A percentile compares a stretch with the other conserved stretches of the same genome.
These are phyloP conservation scores for Fusarium zealandicum DNA, from an alignment of 2,329 filamentous ascomycete genomes.

Conservation along the genomic window DNA sequence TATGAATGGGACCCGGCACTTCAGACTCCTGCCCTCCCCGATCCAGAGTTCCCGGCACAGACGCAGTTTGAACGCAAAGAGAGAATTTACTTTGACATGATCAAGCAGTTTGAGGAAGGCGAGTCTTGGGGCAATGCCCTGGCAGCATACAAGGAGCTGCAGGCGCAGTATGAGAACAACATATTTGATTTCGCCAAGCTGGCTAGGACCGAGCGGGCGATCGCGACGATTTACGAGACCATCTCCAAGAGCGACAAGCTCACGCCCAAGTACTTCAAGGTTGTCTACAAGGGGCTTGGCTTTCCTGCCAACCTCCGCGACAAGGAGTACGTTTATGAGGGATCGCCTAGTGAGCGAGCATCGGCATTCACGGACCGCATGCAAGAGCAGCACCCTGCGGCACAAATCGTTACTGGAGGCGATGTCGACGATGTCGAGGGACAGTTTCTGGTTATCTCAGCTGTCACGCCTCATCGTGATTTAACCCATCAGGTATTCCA, in stretches of 20 bases:
- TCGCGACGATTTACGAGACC: slow-evolving; percentile 89
- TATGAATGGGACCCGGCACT: slow-evolving; percentile 87
- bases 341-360: slow-evolving; percentile 76
- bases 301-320: slow-evolving; percentile 83
- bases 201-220: slow-evolving; percentile 85
- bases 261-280: slow-evolving; percentile 88
- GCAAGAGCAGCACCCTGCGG: slow-evolving; percentile 87
- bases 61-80: slow-evolving; percentile 93
- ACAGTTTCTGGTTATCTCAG: slow-evolving; percentile 84
- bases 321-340: slow-evolving; percentile 93
- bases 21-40: slow-evolving; percentile 69
- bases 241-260: slow-evolving; percentile 82
- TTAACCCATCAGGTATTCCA: slow-evolving; percentile 85
- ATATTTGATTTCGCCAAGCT: slow-evolving; percentile 92
- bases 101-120: slow-evolving; percentile 93
- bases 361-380: slow-evolving; percentile 88
- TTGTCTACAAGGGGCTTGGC: slow-evolving; percentile 86
- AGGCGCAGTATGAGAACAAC: slow-evolving; percentile 88
- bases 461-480: slow-evolving; percentile 83
- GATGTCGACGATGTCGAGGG: slow-evolving; percentile 84
- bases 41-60: slow-evolving; percentile 82
- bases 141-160: slow-evolving; percentile 87
- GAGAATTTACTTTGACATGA: slow-evolving; percentile 90
- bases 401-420: slow-evolving; percentile 76
- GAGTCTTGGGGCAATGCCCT: slow-evolving; percentile 91